A percentile compares a stretch with the other conserved stretches of the same genome.
Evolutionary conservation across 345 rosid genomes (phyloP).

Genomic region (Corymbia maculata): DNA sequence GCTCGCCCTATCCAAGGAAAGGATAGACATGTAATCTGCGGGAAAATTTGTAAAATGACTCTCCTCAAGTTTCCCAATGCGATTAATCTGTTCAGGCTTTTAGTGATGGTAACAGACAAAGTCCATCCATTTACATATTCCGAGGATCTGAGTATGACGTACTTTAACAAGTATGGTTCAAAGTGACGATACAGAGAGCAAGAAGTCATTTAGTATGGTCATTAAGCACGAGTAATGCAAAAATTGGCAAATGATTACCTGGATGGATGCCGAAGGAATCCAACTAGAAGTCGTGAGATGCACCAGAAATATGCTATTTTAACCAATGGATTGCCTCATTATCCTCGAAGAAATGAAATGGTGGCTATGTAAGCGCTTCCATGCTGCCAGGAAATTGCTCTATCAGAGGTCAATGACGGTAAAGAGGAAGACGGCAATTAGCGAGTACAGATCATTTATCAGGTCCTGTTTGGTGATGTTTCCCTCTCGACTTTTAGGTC

Average conservation of each 20-base stretch:
- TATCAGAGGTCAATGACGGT: neutral
- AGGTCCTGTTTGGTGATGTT: neutral
- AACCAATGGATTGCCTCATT: neutral
- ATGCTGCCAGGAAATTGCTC: neutral
- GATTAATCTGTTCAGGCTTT: neutral
- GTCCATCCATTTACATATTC: neutral
- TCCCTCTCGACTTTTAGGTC: neutral
- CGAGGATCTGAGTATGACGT: neutral
- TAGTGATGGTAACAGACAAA: neutral
- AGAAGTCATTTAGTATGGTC: neutral
- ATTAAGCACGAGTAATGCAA: neutral
- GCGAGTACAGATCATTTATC: neutral
- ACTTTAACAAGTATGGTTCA: neutral
- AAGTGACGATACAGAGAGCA: neutral
- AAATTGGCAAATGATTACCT: neutral
- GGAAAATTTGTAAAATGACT: slow-evolving; percentile 10
- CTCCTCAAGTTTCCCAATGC: neutral
- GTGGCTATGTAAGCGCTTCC: neutral
- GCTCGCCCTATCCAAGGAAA: neutral
- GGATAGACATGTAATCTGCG: neutral
- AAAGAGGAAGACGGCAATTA: neutral
- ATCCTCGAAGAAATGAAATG: neutral
- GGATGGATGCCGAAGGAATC: neutral
- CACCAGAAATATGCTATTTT: neutral
- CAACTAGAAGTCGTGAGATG: neutral